Percentiles rank a stretch among this genome's conserved stretches.
Evolutionary conservation across 768 basidiomycete genomes (phyloP).

Genomic region (Saitozyma sp.): DNA sequence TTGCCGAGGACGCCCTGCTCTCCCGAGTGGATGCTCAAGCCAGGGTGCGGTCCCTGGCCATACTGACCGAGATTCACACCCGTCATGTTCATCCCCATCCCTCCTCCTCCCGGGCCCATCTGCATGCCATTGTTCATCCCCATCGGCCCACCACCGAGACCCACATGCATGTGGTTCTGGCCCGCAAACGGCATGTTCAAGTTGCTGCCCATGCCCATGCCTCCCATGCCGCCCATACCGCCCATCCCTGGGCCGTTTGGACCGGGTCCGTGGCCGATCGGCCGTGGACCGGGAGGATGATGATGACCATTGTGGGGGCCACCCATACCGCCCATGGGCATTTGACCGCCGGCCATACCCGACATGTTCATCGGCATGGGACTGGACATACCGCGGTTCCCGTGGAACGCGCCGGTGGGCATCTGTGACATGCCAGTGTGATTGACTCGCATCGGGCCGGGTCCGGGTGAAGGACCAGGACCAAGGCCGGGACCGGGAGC

Average conservation of each 20-base stretch:
- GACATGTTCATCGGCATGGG: conserved; percentile 36
- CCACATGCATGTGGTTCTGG: conserved; percentile 34
- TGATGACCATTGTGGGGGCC: conserved; percentile 2
- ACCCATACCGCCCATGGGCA: conserved; percentile 27
- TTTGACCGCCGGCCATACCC: conserved; percentile 16
- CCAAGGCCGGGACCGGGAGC: too few relatives aligned
- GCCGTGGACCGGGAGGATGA: background rate
- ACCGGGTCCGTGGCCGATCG: too few relatives aligned
- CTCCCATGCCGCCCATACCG: conserved; percentile 7
- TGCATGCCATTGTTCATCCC: conserved; percentile 20
- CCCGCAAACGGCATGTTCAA: conserved; percentile 15
- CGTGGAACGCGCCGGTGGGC: too few relatives aligned
- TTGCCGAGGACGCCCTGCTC: conserved; percentile 56
- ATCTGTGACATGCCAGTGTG: too few relatives aligned
- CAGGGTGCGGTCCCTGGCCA: conserved; percentile 19
- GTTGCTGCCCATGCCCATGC: conserved; percentile 16
- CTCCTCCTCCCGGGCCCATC: conserved; percentile 13
- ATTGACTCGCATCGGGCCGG: too few relatives aligned
- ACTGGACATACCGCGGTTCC: conserved; percentile 2
- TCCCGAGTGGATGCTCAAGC: conserved; percentile 20
- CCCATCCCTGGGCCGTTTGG: too few relatives aligned
- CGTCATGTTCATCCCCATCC: conserved; percentile 53
- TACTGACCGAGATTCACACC: background rate
- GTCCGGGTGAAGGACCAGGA: background rate
- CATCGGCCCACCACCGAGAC: conserved; percentile 30